Percentiles rank a stretch among this genome's conserved stretches.
Conservation (phyloP, 164 flowering plant genomes). For the Taxillus chinensis region DNA sequence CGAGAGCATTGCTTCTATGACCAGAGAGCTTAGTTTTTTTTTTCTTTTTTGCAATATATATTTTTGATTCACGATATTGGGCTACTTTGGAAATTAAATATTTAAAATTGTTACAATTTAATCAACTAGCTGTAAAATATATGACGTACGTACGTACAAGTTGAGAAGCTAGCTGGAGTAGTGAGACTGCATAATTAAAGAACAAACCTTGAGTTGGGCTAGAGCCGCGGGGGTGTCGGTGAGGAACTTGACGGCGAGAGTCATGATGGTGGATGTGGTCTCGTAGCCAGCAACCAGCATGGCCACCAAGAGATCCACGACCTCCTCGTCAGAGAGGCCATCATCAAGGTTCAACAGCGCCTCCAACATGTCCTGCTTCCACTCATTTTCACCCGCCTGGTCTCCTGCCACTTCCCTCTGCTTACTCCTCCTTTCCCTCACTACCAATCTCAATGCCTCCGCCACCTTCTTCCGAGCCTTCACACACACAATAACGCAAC, state of each 20-base stretch:
- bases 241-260: constrained; percentile 85
- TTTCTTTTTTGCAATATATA: no score
- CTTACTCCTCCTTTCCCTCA: constrained; percentile 42
- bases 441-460: constrained; percentile 51
- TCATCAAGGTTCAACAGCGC: constrained; percentile 51
- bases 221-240: constrained; percentile 77
- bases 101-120: no score
- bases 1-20: no score
- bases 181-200: no score
- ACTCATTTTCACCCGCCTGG: constrained; percentile 18
- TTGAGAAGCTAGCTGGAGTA: no score
- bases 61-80: no score
- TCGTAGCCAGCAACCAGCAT: constrained; percentile 88
- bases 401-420: constrained; percentile 24
- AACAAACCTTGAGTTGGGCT: constrained; percentile 67
- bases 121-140: no score
- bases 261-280: constrained; percentile 93
- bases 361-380: constrained; percentile 69
- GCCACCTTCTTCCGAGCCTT: constrained; percentile 86
- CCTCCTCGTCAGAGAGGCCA: constrained; percentile 65
- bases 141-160: no score
- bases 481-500: background rate
- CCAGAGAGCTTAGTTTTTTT: no score
- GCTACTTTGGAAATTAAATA: no score
- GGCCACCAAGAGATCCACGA: constrained; percentile 78